Percentiles rank a stretch among this genome's conserved stretches.
phyloP scores from a whole-genome alignment of 2,329 filamentous ascomycete species.

The Ilyonectria sp. region DNA sequence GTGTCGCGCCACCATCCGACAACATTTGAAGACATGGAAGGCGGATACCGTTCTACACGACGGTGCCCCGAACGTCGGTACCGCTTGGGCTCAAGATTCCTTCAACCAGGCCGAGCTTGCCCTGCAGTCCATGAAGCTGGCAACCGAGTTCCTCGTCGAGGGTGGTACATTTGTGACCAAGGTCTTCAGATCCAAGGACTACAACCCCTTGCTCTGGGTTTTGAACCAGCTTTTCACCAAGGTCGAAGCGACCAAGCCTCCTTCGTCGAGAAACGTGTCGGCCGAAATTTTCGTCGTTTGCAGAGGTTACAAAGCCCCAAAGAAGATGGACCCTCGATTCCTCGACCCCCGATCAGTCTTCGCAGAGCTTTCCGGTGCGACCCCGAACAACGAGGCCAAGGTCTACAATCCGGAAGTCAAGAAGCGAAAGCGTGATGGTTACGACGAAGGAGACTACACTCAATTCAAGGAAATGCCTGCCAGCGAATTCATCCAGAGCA shows the following conservation, averaged over 20 bases:
- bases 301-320: constrained; percentile 94
- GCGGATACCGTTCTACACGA: constrained; percentile 96
- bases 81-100: constrained; percentile 97
- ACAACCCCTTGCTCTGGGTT: constrained; percentile 96
- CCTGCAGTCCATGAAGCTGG: constrained; percentile 91
- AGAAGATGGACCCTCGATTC: constrained; percentile 92
- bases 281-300: constrained; percentile 99
- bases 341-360: constrained; percentile 92
- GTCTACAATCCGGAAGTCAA: constrained; percentile 98
- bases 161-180: constrained; percentile 97
- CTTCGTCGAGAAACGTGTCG: constrained; percentile 94
- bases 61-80: constrained; percentile 97
- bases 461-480: constrained; percentile 92
- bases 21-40: constrained; percentile 96
- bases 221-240: constrained; percentile 97
- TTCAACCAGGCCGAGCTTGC: constrained; percentile 97
- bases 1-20: constrained; percentile 89
- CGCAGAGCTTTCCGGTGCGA: constrained; percentile 87
- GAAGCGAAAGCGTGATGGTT: constrained; percentile 97
- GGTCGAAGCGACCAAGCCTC: constrained; percentile 97
- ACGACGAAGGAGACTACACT: constrained; percentile 94
- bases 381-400: constrained; percentile 96
- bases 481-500: constrained; percentile 94
- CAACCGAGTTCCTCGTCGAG: constrained; percentile 91
- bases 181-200: constrained; percentile 97